phyloP scores from a whole-genome alignment of 2,329 filamentous ascomycete genomes.

The Sclerotinia subarctica region DNA sequence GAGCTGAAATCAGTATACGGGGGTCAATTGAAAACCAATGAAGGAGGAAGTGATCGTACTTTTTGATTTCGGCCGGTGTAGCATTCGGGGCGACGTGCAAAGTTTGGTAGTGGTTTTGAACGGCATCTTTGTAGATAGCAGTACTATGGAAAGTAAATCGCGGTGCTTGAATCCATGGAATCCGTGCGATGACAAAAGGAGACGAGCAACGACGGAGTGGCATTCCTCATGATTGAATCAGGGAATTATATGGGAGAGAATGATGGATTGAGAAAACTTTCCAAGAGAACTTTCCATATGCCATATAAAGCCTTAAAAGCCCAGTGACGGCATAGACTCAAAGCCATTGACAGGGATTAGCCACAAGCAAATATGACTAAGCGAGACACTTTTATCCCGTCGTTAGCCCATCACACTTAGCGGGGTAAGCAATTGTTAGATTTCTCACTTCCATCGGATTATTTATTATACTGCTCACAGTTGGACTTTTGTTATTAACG shows the following conservation, averaged over 20 bases:
- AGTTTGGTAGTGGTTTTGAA: conserved; percentile 73
- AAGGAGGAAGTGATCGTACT: conserved; percentile 46
- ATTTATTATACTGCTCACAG: background rate
- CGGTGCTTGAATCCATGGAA: conserved; percentile 25
- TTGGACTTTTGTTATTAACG: background rate
- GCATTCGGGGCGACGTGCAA: conserved; percentile 70
- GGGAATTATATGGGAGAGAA: background rate
- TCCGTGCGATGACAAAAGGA: conserved; percentile 19
- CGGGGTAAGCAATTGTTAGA: conserved; percentile 7
- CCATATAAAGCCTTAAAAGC: background rate
- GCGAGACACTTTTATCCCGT: background rate
- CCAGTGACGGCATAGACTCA: conserved; percentile 13
- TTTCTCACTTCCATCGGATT: background rate
- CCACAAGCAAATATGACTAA: background rate
- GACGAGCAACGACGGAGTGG: conserved; percentile 44
- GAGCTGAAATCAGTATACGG: conserved; percentile 12
- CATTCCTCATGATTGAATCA: conserved; percentile 48
- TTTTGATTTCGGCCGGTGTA: conserved; percentile 77
- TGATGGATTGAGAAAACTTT: conserved; percentile 1
- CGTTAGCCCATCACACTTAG: background rate
- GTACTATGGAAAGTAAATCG: conserved; percentile 50
- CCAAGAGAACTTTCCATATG: background rate
- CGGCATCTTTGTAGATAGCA: conserved; percentile 36
- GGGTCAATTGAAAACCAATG: background rate
- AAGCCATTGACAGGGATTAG: background rate